These are phyloP conservation scores for Populus davidiana DNA, from an alignment of 345 rosid species.

Conservation along the genomic window DNA sequence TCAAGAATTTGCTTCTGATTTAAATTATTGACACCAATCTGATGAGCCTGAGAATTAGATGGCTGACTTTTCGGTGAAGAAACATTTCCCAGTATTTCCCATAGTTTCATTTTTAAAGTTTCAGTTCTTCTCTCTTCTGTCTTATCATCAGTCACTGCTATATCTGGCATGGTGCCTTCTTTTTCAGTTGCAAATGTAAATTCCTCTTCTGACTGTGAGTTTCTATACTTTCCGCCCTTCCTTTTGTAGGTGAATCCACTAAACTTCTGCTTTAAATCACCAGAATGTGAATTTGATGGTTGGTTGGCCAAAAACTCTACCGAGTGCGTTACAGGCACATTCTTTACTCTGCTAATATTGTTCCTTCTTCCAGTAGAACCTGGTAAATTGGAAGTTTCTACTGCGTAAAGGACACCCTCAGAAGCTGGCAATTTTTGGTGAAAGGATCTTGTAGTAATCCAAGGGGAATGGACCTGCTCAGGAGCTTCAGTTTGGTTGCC, in stretches of 20 bases:
- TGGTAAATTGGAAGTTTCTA: conserved; percentile 34
- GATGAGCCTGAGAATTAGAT: conserved; percentile 38
- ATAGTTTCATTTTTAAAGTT: conserved; percentile 69
- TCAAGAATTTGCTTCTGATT: conserved; percentile 31
- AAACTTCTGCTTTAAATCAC: conserved; percentile 29
- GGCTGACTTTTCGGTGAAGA: conserved; percentile 57
- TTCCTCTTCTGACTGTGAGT: conserved; percentile 43
- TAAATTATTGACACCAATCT: conserved; percentile 32
- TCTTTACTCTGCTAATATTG: conserved; percentile 35
- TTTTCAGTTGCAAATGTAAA: conserved; percentile 42
- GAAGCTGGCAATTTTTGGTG: conserved; percentile 34
- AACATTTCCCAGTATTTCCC: conserved; percentile 66
- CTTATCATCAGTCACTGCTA: conserved; percentile 31
- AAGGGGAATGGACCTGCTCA: conserved; percentile 49
- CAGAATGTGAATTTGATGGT: conserved; percentile 35
- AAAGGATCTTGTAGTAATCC: conserved; percentile 51
- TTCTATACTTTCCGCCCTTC: conserved; percentile 33
- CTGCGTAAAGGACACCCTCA: conserved; percentile 28
- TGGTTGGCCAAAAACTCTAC: conserved; percentile 33
- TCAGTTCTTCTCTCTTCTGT: conserved; percentile 44
- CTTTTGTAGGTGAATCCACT: conserved; percentile 38
- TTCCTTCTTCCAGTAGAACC: conserved; percentile 32
- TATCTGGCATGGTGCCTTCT: conserved; percentile 34
- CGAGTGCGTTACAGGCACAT: conserved; percentile 29
- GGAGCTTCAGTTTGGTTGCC: conserved; percentile 38